These are phyloP conservation scores for Mayamaea pseudoterrestris DNA, from an alignment of 108 stramenopile genomes.

Conservation along the genomic window DNA sequence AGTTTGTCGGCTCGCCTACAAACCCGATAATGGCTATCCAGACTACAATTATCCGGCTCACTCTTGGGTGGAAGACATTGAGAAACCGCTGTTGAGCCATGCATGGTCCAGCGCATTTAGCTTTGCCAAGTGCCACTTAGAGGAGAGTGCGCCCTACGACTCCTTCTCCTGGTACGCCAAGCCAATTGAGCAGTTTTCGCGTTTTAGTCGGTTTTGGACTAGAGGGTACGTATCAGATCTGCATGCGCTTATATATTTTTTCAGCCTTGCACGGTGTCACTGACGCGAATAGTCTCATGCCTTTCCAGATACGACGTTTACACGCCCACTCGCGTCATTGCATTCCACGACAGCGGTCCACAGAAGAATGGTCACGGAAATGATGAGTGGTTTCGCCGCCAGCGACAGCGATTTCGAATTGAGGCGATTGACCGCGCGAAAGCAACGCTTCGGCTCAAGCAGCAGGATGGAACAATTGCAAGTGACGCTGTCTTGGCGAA, in stretches of 20 bases:
- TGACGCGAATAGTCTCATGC: too few relatives aligned
- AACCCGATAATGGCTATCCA: conserved; percentile 7
- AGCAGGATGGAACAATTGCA: conserved; percentile 5
- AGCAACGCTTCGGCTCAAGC: conserved; percentile 2
- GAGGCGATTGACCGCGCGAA: conserved; percentile 17
- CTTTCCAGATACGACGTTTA: conserved; percentile 76
- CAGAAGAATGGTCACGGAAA: conserved; percentile 37
- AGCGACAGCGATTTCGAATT: conserved; percentile 15
- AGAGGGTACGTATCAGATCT: conserved; percentile 20
- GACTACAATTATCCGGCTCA: conserved; percentile 51
- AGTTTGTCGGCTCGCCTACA: conserved; percentile 30
- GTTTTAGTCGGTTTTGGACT: conserved; percentile 69
- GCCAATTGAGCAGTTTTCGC: conserved; percentile 85
- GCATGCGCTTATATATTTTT: background rate
- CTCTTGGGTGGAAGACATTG: conserved; percentile 49
- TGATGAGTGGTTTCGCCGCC: conserved; percentile 55
- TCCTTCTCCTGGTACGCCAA: conserved; percentile 73
- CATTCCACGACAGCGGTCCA: conserved; percentile 34
- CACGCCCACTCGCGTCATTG: conserved; percentile 65
- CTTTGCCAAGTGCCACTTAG: conserved; percentile 90
- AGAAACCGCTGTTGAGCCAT: conserved; percentile 58
- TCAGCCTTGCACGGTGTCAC: too few relatives aligned
- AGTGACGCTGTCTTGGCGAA: conserved; percentile 27
- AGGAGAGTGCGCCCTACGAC: conserved; percentile 87
- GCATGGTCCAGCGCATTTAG: conserved; percentile 82